A percentile compares a stretch with the other conserved stretches of the same genome.
phyloP scores from a whole-genome alignment of 306 rosid species.

The Cajanus cajan region DNA sequence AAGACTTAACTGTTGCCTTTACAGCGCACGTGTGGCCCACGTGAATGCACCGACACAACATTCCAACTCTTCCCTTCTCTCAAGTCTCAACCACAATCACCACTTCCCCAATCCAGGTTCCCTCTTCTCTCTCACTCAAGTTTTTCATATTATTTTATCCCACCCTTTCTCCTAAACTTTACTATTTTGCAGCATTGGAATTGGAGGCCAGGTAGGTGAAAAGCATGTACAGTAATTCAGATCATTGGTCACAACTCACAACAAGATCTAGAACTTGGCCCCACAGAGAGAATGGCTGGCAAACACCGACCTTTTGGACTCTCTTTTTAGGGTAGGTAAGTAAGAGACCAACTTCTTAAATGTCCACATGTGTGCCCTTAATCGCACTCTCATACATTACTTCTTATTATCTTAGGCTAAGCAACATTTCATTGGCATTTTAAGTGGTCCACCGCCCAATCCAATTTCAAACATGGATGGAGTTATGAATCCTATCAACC shows the following conservation, averaged over 20 bases:
- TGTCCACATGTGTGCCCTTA: conserved; percentile 32
- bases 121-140: too few relatives aligned
- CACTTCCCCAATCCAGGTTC: neutral
- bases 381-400: neutral
- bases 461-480: conserved; percentile 25
- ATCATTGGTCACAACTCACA: neutral
- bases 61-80: neutral
- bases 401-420: neutral
- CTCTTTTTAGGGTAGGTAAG: conserved; percentile 29
- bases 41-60: conserved; percentile 41
- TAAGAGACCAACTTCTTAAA: conserved; percentile 25
- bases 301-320: conserved; percentile 40
- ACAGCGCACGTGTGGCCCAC: conserved; percentile 53
- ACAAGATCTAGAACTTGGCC: conserved; percentile 7
- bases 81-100: neutral
- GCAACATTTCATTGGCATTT: neutral
- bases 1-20: conserved; percentile 31
- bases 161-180: neutral
- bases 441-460: conserved; percentile 29
- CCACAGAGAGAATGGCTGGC: too few relatives aligned
- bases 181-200: neutral
- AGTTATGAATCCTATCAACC: conserved; percentile 50
- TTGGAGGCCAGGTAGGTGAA: conserved; percentile 18
- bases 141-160: neutral
- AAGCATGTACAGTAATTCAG: conserved; percentile 21